A percentile compares a stretch with the other conserved stretches of the same genome.
Evolutionary conservation across 2,329 filamentous ascomycete genomes (phyloP).

Genomic region (Lecanicillium sp.): DNA sequence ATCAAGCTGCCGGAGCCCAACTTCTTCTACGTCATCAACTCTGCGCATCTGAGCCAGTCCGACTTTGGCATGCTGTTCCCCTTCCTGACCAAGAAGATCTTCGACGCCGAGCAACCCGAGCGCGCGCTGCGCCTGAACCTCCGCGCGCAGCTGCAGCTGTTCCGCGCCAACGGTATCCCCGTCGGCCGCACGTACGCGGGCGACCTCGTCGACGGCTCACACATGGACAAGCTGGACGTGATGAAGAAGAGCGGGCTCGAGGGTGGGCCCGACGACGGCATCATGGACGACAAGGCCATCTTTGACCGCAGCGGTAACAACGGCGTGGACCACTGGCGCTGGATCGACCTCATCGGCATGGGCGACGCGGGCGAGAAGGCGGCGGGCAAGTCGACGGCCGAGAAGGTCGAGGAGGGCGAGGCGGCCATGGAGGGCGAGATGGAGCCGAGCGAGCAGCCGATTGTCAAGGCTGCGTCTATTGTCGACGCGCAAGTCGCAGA

Average conservation of each 20-base stretch:
- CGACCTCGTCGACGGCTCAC: conserved; percentile 41
- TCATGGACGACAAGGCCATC: conserved; percentile 42
- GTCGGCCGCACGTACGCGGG: conserved; percentile 41
- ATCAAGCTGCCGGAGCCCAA: conserved; percentile 45
- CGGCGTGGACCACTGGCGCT: conserved; percentile 40
- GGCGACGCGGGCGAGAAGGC: conserved; percentile 24
- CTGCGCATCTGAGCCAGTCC: conserved; percentile 75
- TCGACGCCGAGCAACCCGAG: conserved; percentile 50
- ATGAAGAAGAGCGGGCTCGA: conserved; percentile 11
- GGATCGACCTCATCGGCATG: conserved; percentile 45
- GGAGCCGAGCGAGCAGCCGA: conserved; percentile 14
- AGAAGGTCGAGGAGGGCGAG: conserved; percentile 28
- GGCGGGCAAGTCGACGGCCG: conserved; percentile 19
- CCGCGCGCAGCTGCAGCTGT: conserved; percentile 48
- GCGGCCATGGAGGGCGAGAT: conserved; percentile 26
- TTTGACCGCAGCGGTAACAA: conserved; percentile 34
- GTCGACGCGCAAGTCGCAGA: no score
- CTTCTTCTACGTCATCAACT: conserved; percentile 65
- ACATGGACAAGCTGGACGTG: conserved; percentile 26
- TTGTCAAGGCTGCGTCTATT: background rate
- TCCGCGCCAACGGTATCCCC: conserved; percentile 41
- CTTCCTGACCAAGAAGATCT: conserved; percentile 53
- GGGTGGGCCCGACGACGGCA: conserved; percentile 23
- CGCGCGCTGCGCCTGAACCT: conserved; percentile 51
- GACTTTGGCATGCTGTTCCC: conserved; percentile 82